These are phyloP conservation scores for Populus tomentosa DNA, from an alignment of 441 rosid genomes.

Conservation along the genomic window DNA sequence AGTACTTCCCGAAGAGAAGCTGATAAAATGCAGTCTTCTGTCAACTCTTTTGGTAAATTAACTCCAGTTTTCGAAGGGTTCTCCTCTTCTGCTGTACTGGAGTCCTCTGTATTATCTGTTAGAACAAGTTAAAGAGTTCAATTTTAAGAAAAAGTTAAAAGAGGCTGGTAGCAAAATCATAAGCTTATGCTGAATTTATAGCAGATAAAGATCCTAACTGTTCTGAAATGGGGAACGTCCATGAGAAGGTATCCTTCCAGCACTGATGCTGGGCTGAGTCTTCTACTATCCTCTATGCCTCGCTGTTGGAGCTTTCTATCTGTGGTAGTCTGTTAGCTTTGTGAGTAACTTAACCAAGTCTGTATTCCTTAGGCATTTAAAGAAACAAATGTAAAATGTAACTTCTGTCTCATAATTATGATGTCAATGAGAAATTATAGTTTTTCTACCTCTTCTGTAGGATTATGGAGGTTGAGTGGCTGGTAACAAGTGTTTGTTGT, in stretches of 20 bases:
- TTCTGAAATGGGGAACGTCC: constrained; percentile 13
- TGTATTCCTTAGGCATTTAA: neutral
- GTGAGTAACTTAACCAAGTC: constrained; percentile 9
- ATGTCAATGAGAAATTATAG: neutral
- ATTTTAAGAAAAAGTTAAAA: neutral
- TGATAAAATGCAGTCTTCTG: constrained; percentile 33
- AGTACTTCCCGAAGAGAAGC: constrained; percentile 32
- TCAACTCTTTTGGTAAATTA: constrained; percentile 17
- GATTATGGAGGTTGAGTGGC: constrained; percentile 7
- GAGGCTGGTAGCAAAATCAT: neutral
- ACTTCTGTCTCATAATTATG: neutral
- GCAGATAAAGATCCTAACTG: constrained; percentile 14
- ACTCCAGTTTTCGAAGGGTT: constrained; percentile 8
- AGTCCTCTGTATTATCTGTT: constrained; percentile 7
- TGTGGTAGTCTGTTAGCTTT: constrained; percentile 33
- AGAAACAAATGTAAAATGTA: neutral
- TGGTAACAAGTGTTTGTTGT: constrained; percentile 7
- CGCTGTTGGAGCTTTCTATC: constrained; percentile 23
- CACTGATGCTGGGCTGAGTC: constrained; percentile 28
- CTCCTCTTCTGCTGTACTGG: constrained; percentile 10
- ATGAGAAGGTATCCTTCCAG: constrained; percentile 18
- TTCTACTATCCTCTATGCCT: constrained; percentile 19
- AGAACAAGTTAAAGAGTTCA: neutral
- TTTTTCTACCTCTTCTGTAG: constrained; percentile 25
- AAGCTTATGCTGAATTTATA: neutral